Conservation (phyloP, 192 early-diverging fungal genomes). For the Coemansia pectinata region DNA sequence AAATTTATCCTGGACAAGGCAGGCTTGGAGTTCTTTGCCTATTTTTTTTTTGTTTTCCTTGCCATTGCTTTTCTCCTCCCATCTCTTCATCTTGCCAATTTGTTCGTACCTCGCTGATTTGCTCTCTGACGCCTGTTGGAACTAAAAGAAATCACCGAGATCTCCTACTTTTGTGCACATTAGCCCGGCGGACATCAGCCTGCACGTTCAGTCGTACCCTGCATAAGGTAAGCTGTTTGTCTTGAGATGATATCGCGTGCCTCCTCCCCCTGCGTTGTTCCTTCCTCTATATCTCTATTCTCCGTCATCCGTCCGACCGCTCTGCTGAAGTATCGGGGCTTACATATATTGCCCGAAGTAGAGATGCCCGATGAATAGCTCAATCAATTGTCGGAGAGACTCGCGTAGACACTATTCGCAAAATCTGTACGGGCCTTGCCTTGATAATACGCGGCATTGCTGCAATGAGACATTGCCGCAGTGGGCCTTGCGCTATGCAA, state of each 20-base stretch:
- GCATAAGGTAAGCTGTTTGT: constrained; percentile 15
- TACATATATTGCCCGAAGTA: constrained; percentile 4
- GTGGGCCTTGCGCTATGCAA: not conserved
- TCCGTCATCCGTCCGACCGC: not conserved
- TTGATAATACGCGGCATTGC: not conserved
- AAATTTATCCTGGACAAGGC: constrained; percentile 1
- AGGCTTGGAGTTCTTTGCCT: not conserved
- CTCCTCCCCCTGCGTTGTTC: not conserved
- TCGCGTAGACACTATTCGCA: constrained; percentile 1
- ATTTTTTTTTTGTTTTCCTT: not conserved
- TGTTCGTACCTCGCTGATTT: not conserved
- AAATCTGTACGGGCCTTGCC: not conserved
- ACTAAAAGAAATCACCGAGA: constrained; percentile 4
- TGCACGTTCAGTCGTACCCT: constrained; percentile 3
- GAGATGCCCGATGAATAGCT: not conserved
- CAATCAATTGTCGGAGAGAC: constrained; percentile 4
- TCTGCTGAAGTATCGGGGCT: not conserved
- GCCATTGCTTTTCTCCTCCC: constrained; percentile 1
- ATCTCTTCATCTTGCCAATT: not conserved
- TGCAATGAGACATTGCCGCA: not conserved
- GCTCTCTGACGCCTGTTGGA: not conserved
- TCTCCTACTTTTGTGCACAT: not conserved
- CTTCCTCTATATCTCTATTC: not conserved
- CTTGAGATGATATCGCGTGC: not conserved
- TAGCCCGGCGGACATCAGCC: not conserved